Conservation (phyloP, 129 eudicot genomes). For the Centaurea solstitialis region DNA sequence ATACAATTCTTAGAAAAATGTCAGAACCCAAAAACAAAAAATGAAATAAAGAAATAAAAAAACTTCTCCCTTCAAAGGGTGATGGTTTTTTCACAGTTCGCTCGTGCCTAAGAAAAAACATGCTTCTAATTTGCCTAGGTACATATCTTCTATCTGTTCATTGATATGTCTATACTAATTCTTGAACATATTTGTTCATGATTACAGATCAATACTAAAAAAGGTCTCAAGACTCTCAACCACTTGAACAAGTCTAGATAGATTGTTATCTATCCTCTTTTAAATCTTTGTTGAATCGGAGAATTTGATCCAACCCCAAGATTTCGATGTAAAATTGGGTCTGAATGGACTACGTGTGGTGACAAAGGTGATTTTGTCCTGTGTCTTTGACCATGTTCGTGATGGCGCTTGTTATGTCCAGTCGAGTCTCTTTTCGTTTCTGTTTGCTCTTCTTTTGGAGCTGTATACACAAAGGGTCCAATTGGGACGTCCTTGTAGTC, state of each 20-base stretch:
- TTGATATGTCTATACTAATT: background rate
- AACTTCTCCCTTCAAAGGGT: background rate
- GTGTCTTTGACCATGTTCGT: slow-evolving; percentile 36
- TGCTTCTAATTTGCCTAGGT: background rate
- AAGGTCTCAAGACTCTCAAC: background rate
- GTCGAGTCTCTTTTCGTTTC: slow-evolving; percentile 23
- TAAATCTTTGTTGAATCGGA: slow-evolving; percentile 43
- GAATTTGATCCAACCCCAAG: slow-evolving; percentile 40
- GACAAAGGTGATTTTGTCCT: slow-evolving; percentile 42
- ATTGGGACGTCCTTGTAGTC: slow-evolving; percentile 40
- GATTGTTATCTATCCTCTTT: slow-evolving; percentile 23
- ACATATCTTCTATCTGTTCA: background rate
- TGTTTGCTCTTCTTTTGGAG: slow-evolving; percentile 37
- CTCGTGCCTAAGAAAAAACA: background rate
- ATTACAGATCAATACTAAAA: background rate
- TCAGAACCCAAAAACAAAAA: slow-evolving; percentile 3
- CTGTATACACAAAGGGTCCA: slow-evolving; percentile 69
- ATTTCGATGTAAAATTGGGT: slow-evolving; percentile 30
- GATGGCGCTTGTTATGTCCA: slow-evolving; percentile 32
- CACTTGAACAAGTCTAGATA: background rate
- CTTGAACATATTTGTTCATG: background rate
- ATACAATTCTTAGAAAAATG: slow-evolving; percentile 24
- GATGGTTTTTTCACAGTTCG: background rate
- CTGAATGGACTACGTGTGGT: slow-evolving; percentile 24
- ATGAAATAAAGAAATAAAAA: background rate